phyloP scores from a whole-genome alignment of 129 eudicot genomes.

The Pittosporum tobira region DNA sequence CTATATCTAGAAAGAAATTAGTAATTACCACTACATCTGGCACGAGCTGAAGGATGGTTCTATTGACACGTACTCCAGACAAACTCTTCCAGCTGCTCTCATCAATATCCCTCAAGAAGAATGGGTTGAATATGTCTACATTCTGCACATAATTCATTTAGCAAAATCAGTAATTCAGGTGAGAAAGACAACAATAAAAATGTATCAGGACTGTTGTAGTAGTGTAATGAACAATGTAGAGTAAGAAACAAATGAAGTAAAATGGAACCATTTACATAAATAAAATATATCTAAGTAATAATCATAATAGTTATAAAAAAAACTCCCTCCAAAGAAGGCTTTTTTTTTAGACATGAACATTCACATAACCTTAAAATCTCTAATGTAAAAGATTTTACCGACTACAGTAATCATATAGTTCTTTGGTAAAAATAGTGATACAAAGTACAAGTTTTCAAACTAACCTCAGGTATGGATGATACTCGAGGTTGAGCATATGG shows the following conservation, averaged over 20 bases:
- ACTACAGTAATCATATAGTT: too few relatives aligned
- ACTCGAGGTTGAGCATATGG: slow-evolving; percentile 62
- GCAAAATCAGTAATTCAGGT: not conserved
- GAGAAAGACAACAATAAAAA: not conserved
- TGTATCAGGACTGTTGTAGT: too few relatives aligned
- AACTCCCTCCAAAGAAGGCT: too few relatives aligned
- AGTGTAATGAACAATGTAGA: not conserved
- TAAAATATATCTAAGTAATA: too few relatives aligned
- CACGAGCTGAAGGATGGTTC: slow-evolving; percentile 48
- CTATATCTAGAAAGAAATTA: not conserved
- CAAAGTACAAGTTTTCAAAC: too few relatives aligned
- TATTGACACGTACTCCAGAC: slow-evolving; percentile 65
- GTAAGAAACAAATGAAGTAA: not conserved
- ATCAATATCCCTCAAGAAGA: too few relatives aligned
- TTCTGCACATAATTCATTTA: slow-evolving; percentile 20
- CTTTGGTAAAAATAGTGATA: too few relatives aligned
- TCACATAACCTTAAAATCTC: too few relatives aligned
- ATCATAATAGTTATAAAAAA: not conserved
- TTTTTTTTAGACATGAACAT: too few relatives aligned
- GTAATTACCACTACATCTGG: slow-evolving; percentile 43
- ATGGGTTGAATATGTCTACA: slow-evolving; percentile 43
- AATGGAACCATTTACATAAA: too few relatives aligned
- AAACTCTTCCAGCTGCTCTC: slow-evolving; percentile 59
- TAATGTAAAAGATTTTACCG: too few relatives aligned
- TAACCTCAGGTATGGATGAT: slow-evolving; percentile 46